Percentiles rank a stretch among this genome's conserved stretches.
These are phyloP conservation scores for Selaginella tamariscina DNA, from an alignment of 75 land plant genomes.

Conservation along the genomic window DNA sequence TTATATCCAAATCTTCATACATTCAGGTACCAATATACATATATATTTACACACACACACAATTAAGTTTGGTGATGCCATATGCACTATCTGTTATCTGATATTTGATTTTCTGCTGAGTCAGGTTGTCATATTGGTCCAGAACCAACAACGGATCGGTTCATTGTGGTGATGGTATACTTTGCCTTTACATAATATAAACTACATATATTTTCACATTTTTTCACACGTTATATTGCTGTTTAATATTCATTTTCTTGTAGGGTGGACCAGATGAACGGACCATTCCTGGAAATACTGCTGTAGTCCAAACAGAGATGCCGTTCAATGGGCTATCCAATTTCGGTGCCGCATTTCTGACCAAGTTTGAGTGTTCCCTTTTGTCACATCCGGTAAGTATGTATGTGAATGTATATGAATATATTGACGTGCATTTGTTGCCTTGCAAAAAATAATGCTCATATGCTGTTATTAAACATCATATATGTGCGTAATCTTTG, in stretches of 20 bases:
- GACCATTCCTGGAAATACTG: conserved; percentile 1
- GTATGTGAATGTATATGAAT: not conserved
- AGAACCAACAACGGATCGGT: not conserved
- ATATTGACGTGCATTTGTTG: not conserved
- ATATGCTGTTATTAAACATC: too few relatives aligned
- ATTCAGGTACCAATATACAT: too few relatives aligned
- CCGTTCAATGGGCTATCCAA: not conserved
- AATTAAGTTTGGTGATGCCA: too few relatives aligned
- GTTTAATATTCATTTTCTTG: too few relatives aligned
- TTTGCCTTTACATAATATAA: not conserved
- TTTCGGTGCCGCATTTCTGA: not conserved
- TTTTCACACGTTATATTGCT: too few relatives aligned
- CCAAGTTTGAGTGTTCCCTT: not conserved
- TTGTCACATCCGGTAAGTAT: not conserved
- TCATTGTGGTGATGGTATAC: not conserved
- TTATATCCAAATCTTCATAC: too few relatives aligned
- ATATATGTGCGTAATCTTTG: too few relatives aligned
- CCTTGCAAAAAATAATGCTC: too few relatives aligned
- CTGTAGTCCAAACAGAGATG: not conserved
- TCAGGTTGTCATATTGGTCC: not conserved
- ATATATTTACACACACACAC: too few relatives aligned
- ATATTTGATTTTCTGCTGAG: too few relatives aligned
- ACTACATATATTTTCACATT: not conserved
- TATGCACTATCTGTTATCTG: too few relatives aligned
- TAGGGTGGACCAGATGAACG: not conserved